These are phyloP conservation scores for Tolypocladium guangdongense DNA, from an alignment of 2,329 filamentous ascomycete species.

Conservation along the genomic window DNA sequence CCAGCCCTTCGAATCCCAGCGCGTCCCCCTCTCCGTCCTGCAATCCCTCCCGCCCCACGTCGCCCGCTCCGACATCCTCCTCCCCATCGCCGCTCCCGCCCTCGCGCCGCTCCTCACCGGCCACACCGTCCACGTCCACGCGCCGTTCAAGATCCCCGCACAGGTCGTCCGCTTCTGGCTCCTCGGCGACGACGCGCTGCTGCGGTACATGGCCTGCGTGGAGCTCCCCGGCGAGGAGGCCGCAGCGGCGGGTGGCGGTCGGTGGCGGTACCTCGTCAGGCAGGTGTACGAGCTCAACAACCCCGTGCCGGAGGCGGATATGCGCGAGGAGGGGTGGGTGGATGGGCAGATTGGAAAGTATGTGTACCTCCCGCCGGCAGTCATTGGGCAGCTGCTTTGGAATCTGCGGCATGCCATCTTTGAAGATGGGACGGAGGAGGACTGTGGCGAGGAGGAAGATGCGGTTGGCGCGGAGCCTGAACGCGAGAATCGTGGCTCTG, in stretches of 20 bases:
- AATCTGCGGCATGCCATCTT: conserved; percentile 45
- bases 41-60: conserved; percentile 35
- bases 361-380: conserved; percentile 42
- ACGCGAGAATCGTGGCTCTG: neutral
- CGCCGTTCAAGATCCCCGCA: conserved; percentile 42
- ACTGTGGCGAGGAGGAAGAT: conserved; percentile 11
- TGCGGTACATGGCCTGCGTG: conserved; percentile 50
- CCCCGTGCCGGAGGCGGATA: conserved; percentile 37
- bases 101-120: conserved; percentile 39
- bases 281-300: conserved; percentile 54
- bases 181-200: conserved; percentile 40
- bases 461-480: neutral
- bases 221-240: conserved; percentile 25
- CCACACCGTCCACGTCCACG: conserved; percentile 42
- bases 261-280: conserved; percentile 14
- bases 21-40: conserved; percentile 39
- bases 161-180: conserved; percentile 53
- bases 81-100: conserved; percentile 35
- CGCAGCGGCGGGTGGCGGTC: conserved; percentile 20
- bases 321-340: conserved; percentile 45
- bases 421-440: conserved; percentile 12
- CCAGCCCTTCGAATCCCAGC: conserved; percentile 30
- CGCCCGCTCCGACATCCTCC: conserved; percentile 40
- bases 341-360: conserved; percentile 38
- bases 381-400: conserved; percentile 45